These are phyloP conservation scores for Acarospora socialis DNA, from an alignment of 2,329 filamentous ascomycete species.

Conservation along the genomic window DNA sequence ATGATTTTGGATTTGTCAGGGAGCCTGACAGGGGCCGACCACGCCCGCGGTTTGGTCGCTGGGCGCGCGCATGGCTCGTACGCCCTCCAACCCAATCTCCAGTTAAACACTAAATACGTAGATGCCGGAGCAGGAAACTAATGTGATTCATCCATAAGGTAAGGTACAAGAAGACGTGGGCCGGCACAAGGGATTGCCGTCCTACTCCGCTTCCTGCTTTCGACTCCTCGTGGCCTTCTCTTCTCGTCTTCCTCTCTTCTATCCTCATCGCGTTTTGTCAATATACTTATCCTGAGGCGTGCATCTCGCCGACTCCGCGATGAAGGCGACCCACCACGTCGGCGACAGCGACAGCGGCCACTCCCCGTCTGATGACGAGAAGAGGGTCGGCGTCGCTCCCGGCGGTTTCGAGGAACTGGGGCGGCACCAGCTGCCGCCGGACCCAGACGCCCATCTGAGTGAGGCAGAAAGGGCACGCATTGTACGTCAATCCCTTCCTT, in stretches of 20 bases:
- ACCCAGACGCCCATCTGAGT: slow-evolving; percentile 51
- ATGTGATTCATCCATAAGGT: too few species aligned
- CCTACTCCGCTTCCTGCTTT: too few species aligned
- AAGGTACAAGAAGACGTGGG: too few species aligned
- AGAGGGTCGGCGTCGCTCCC: slow-evolving; percentile 2
- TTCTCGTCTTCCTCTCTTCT: background rate
- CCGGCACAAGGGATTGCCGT: too few species aligned
- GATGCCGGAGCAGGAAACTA: too few species aligned
- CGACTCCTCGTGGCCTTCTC: background rate
- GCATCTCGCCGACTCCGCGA: background rate
- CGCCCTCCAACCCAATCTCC: too few species aligned
- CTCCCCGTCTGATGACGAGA: slow-evolving; percentile 11
- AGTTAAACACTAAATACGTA: too few species aligned
- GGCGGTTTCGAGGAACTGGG: slow-evolving; percentile 6
- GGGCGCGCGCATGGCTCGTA: too few species aligned
- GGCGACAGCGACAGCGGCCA: slow-evolving; percentile 10
- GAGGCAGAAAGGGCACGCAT: slow-evolving; percentile 47
- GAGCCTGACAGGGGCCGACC: too few species aligned
- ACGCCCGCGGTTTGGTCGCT: too few species aligned
- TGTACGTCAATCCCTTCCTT: slow-evolving; percentile 30
- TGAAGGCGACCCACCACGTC: background rate
- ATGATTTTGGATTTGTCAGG: too few species aligned
- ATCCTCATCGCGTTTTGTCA: background rate
- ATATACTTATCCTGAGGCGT: background rate
- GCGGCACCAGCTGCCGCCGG: slow-evolving; percentile 19